These are phyloP conservation scores for Termitomyces sp. DNA, from an alignment of 768 basidiomycete genomes.

Conservation along the genomic window DNA sequence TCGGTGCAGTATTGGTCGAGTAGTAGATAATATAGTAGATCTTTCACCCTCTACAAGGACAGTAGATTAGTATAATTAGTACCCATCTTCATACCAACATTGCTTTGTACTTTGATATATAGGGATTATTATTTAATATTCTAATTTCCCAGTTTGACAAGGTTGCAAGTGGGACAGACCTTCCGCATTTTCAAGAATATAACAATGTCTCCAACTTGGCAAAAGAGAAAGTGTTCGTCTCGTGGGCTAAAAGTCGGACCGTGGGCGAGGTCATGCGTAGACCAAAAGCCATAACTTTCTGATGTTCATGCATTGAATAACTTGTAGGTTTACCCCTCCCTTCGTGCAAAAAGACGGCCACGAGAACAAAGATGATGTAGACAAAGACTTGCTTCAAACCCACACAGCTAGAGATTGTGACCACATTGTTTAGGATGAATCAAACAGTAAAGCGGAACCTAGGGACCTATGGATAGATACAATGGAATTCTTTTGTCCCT, in stretches of 20 bases:
- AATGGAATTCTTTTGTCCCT: background rate
- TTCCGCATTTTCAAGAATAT: no score
- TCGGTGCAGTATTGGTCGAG: conserved; percentile 5
- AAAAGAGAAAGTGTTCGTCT: background rate
- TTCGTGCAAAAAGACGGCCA: background rate
- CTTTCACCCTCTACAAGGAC: background rate
- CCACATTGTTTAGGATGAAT: background rate
- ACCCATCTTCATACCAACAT: background rate
- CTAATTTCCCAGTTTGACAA: background rate
- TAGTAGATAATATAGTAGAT: background rate
- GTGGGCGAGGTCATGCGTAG: background rate
- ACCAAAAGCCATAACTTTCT: background rate
- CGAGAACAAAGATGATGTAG: background rate
- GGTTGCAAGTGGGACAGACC: no score
- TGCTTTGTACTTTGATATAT: background rate
- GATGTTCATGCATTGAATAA: background rate
- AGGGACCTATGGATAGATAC: background rate
- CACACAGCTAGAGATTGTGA: background rate
- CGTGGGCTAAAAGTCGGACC: background rate
- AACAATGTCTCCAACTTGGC: no score
- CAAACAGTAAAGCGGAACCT: background rate
- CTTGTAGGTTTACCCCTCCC: background rate
- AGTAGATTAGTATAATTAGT: background rate
- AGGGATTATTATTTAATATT: background rate
- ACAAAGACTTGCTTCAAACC: background rate